phyloP scores from a whole-genome alignment of 768 basidiomycete species.

The Tylopilus balloui region DNA sequence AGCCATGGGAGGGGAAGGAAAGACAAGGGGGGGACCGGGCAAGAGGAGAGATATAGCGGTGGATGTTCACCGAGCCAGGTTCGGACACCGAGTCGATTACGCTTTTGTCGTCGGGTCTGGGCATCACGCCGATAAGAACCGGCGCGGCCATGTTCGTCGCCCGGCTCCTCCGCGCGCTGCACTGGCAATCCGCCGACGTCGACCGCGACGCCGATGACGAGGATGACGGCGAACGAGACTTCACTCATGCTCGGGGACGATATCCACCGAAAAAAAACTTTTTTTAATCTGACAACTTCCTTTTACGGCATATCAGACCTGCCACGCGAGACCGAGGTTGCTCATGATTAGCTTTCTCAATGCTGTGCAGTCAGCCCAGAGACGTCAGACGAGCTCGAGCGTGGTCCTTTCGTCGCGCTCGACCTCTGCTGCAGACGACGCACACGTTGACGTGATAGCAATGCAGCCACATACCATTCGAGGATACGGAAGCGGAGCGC shows the following conservation, averaged over 20 bases:
- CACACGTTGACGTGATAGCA: not conserved
- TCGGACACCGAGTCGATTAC: constrained; percentile 37
- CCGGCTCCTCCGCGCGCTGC: not conserved
- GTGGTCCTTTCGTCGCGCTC: not conserved
- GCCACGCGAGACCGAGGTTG: constrained; percentile 13
- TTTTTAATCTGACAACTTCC: constrained; percentile 16
- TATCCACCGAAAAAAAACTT: constrained; percentile 14
- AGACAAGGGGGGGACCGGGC: constrained; percentile 16
- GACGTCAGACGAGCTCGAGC: not conserved
- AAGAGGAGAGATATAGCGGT: constrained; percentile 20
- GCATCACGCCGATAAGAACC: constrained; percentile 10
- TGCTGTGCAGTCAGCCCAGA: constrained; percentile 11
- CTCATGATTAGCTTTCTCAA: constrained; percentile 14
- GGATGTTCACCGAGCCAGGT: constrained; percentile 39
- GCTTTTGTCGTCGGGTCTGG: constrained; percentile 18
- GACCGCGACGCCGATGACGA: constrained; percentile 3
- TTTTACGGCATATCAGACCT: constrained; percentile 13
- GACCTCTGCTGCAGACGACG: not conserved
- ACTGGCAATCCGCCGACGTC: not conserved
- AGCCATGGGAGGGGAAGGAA: constrained; percentile 25
- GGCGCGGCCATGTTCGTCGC: constrained; percentile 4
- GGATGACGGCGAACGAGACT: not conserved
- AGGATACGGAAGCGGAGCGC: constrained; percentile 23
- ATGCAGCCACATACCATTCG: constrained; percentile 12
- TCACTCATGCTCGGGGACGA: constrained; percentile 27